Evolutionary conservation across 345 rosid species (phyloP), one percentile per base, ranked within the genome.

Genomic region (Pistacia atlantica): DNA sequence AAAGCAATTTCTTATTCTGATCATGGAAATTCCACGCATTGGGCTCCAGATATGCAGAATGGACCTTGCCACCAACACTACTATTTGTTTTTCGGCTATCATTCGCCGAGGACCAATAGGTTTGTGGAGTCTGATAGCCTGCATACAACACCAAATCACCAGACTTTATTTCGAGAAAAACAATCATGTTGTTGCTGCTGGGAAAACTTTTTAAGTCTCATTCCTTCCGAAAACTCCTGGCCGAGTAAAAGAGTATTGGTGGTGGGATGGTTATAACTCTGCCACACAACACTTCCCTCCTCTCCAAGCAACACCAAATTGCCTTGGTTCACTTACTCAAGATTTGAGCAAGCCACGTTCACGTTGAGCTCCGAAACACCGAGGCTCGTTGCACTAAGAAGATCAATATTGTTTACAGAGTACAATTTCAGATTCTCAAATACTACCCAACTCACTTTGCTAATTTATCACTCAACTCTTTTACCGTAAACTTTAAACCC

Each of bases 21-120:
- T 82, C 87, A 68, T 84, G 84, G 58, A 88, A 82, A 69, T 83
- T 88, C 91, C 87, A 88, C 18, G 87, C 75, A 78, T 84, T 82
- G 35, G 77, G 54, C 18, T 3, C 71, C 72, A 86, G 46, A 63
- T 78, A 64, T 13, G 72, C 83, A n/a, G 87, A 84, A 37, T 75
- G 68, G 65, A 86, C 85, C 70, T 64, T 77, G 59, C 86, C 83
- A 5, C 67, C 72, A 17, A 52, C 71, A 8, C 64, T 81, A 12
- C 54, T 25, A 10, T 75, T 61, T 10, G 79, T 65, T 77, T 76
- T 78, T 62, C 80, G 48, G 82, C 72, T 52, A 4, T 87, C 87
- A 0, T 69, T 63, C 9, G 75, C 63, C 70, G 82, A 70, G 1
- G 87, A 83, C 91, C 91, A 88, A 73, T 88, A 88, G 2, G 49